Conservation (phyloP, 176 grass and related monocot genomes). For the Carex littledalei region DNA sequence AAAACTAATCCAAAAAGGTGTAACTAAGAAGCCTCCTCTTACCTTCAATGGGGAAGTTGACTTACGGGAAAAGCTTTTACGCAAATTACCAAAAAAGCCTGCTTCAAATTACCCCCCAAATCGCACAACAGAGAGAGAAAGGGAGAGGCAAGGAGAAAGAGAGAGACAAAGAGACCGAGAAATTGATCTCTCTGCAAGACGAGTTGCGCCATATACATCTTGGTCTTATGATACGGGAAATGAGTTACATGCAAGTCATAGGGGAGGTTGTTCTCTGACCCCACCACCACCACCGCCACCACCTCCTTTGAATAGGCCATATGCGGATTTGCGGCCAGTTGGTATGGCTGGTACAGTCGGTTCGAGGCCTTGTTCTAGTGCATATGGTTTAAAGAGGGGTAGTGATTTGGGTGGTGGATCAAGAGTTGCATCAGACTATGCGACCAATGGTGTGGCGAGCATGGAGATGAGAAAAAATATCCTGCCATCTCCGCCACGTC, state of each 20-base stretch:
- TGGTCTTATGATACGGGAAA: background rate
- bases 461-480: background rate
- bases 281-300: background rate
- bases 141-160: background rate
- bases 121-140: background rate
- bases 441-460: background rate
- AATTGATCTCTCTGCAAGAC: slow-evolving; percentile 6
- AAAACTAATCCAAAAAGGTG: slow-evolving; percentile 20
- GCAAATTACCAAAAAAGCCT: slow-evolving; percentile 11
- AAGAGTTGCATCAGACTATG: background rate
- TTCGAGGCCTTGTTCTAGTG: slow-evolving; percentile 17
- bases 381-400: background rate
- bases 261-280: background rate
- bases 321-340: background rate
- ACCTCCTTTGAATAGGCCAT: background rate
- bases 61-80: slow-evolving; percentile 21
- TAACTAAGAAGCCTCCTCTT: background rate
- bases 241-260: slow-evolving; percentile 3
- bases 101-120: background rate
- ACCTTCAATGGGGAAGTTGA: background rate
- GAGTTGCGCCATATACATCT: background rate
- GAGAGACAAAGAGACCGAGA: background rate
- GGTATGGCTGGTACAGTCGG: background rate
- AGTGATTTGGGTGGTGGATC: slow-evolving; percentile 15
- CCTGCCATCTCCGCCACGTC: background rate